A percentile compares a stretch with the other conserved stretches of the same genome.
phyloP scores from a whole-genome alignment of 371 early-diverging fungal genomes.

The Nematocida sp. region DNA sequence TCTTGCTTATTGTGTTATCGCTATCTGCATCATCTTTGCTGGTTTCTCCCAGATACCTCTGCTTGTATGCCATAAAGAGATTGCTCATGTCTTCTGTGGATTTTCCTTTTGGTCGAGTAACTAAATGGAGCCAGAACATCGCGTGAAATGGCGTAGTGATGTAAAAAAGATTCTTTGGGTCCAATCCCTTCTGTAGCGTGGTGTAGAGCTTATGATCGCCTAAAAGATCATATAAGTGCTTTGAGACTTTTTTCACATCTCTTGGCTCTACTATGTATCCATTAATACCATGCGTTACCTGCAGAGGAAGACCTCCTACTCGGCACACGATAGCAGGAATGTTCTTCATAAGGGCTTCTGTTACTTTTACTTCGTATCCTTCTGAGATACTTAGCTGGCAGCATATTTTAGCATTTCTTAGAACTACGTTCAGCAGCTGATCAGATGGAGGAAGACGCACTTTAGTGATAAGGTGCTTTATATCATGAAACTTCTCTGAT shows the following conservation, averaged over 20 bases:
- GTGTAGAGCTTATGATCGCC: conserved; percentile 58
- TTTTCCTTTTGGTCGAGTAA: no score
- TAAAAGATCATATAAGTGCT: conserved; percentile 69
- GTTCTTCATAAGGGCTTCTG: conserved; percentile 74
- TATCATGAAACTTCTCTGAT: conserved; percentile 45
- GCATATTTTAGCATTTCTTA: conserved; percentile 71
- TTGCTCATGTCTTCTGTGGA: no score
- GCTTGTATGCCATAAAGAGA: not conserved
- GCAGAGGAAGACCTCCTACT: conserved; percentile 77
- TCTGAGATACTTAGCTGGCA: conserved; percentile 76
- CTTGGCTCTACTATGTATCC: conserved; percentile 72
- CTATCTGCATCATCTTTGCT: not conserved
- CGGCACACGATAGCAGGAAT: conserved; percentile 71
- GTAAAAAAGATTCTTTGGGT: conserved; percentile 27
- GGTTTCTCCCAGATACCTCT: not conserved
- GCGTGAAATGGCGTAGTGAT: conserved; percentile 58
- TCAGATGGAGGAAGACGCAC: conserved; percentile 73
- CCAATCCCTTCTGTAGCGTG: conserved; percentile 23
- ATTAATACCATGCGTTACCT: conserved; percentile 70
- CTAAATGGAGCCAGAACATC: conserved; percentile 52
- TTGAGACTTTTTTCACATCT: conserved; percentile 69
- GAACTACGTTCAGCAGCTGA: conserved; percentile 73
- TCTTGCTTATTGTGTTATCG: not conserved
- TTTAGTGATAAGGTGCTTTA: conserved; percentile 58
- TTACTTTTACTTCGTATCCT: conserved; percentile 83